Percentiles rank a stretch among this genome's conserved stretches.
Evolutionary conservation across 805 yeast species (phyloP).

Genomic region (Starmerella etchellsii): DNA sequence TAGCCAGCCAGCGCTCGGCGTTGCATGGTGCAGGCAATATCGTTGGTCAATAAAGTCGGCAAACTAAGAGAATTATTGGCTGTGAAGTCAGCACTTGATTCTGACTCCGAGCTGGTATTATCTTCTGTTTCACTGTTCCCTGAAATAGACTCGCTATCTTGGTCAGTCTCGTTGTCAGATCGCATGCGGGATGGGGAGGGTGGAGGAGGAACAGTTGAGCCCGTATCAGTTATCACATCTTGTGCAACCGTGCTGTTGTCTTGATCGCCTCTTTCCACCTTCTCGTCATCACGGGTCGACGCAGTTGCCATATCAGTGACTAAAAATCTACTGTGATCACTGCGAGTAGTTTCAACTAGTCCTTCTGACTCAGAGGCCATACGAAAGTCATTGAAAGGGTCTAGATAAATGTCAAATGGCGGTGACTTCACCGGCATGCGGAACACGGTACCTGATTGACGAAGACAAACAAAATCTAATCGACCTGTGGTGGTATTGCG

Average conservation of each 20-base stretch:
- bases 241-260: not conserved
- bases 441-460: constrained; percentile 81
- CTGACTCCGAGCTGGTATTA: not conserved
- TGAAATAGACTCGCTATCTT: not conserved
- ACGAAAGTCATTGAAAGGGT: constrained; percentile 35
- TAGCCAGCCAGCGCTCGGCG: constrained; percentile 63
- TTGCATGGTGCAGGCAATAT: constrained; percentile 60
- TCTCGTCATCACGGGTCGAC: not conserved
- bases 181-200: not conserved
- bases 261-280: not conserved
- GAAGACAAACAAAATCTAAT: constrained; percentile 67
- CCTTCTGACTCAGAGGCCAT: constrained; percentile 9
- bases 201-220: not conserved
- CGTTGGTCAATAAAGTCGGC: constrained; percentile 42
- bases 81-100: not conserved
- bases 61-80: not conserved
- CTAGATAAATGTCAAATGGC: constrained; percentile 49
- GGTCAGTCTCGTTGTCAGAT: not conserved
- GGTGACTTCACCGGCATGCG: constrained; percentile 63
- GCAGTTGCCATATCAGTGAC: not conserved
- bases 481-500: constrained; percentile 38
- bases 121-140: not conserved
- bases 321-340: not conserved
- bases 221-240: not conserved
- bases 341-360: constrained; percentile 3